Evolutionary conservation across 306 rosid species (phyloP), one percentile per base, ranked within the genome.

Genomic region (Aeschynomene evenia): DNA sequence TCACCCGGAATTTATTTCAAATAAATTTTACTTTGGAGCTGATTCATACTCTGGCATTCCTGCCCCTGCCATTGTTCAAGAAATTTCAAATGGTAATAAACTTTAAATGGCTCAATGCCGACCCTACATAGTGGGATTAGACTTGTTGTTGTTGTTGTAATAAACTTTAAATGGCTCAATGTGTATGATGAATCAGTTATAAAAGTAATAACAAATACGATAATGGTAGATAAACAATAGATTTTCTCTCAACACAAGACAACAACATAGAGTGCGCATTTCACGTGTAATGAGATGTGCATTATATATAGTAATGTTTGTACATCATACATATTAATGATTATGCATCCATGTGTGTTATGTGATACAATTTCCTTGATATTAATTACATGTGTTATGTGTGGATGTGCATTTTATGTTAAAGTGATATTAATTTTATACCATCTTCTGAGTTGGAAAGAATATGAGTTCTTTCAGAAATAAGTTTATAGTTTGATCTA

Each of bases 11-110:
- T 89, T 87, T 65, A 51, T 58, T 9, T 58, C 89, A 12, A 87
- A 86, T 77, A 74, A 82, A 8, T 26, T 87, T 15, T 89, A 87
- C n/a, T 18, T 92, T 0, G 92, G 85, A 16, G 95, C 85, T 7
- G 92, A 84, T 72, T 92, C 98, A 1, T 89, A 87, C 77, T 82
- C 95, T 13, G 98, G 96, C 31, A 76, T 89, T 31, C 54, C 78
- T 50, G 48, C 74, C 20, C 98, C 98, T 0, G 62, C 54, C 7
- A 46, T 92, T 67, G 80, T 59, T 19, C 81, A 79, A 46, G 67
- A 83, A 67, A 83, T 92, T 74, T 81, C 81, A 61, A 80, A 71
- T 43, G 96, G 96, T 91, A 80, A 12, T 66, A 48, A 49, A 24
- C 29, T 60, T 29, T 34, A 22, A 39, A n/a, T 20, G 22, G 24